A percentile compares a stretch with the other conserved stretches of the same genome.
These are phyloP conservation scores for Quercus aquifolioides DNA, from an alignment of 306 rosid species.

Conservation along the genomic window DNA sequence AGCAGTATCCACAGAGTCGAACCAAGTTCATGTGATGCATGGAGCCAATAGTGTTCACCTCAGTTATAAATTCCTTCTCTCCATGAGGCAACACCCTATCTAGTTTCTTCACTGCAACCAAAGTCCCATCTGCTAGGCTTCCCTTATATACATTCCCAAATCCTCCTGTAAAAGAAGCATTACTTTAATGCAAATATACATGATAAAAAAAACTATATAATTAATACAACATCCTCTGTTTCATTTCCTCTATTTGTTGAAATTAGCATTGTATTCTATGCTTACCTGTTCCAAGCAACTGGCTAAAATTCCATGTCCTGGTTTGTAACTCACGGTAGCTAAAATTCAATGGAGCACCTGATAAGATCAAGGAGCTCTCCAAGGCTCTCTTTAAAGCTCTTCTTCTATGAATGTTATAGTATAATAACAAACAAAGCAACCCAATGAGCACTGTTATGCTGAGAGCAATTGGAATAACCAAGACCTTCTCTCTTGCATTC, in stretches of 20 bases:
- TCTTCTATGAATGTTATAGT: constrained; percentile 69
- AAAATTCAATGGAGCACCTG: constrained; percentile 77
- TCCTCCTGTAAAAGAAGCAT: constrained; percentile 64
- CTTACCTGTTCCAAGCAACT: constrained; percentile 76
- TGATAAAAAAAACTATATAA: too few species aligned
- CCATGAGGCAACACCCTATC: constrained; percentile 94
- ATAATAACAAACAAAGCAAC: constrained; percentile 61
- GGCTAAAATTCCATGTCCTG: constrained; percentile 69
- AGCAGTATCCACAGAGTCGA: constrained; percentile 84
- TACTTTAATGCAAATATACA: not conserved
- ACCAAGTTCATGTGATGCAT: constrained; percentile 99
- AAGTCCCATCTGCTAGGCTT: constrained; percentile 81
- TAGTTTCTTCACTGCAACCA: constrained; percentile 87
- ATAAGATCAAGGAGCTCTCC: constrained; percentile 66
- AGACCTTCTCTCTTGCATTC: constrained; percentile 46
- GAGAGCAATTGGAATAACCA: constrained; percentile 73
- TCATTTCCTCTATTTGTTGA: not conserved
- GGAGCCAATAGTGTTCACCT: constrained; percentile 93
- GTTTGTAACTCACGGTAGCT: constrained; percentile 76
- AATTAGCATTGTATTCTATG: not conserved
- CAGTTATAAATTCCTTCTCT: constrained; percentile 87
- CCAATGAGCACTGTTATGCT: constrained; percentile 61
- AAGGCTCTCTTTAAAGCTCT: constrained; percentile 62
- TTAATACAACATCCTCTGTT: not conserved
- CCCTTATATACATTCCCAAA: constrained; percentile 96